phyloP scores from a whole-genome alignment of 2,329 filamentous ascomycete genomes.

The Trichophyton benhamiae region DNA sequence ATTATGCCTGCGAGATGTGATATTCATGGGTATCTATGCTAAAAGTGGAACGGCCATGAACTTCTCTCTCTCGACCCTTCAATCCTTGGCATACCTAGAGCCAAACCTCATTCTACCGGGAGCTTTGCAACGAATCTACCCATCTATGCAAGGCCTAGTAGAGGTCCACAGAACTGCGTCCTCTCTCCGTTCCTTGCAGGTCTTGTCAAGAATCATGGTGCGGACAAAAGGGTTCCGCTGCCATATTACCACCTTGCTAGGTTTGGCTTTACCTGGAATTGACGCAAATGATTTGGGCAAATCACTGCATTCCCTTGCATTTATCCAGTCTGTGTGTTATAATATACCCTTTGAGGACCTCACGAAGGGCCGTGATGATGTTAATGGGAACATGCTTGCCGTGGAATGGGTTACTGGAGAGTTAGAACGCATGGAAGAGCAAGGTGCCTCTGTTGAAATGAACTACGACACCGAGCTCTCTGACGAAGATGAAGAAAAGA shows the following conservation, averaged over 20 bases:
- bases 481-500: slow-evolving; percentile 75
- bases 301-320: slow-evolving; percentile 84
- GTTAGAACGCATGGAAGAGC: slow-evolving; percentile 83
- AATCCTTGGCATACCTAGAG: slow-evolving; percentile 80
- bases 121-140: slow-evolving; percentile 89
- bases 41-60: slow-evolving; percentile 88
- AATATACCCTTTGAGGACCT: slow-evolving; percentile 87
- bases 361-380: slow-evolving; percentile 52
- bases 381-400: slow-evolving; percentile 64
- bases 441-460: slow-evolving; percentile 72
- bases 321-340: slow-evolving; percentile 91
- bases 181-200: slow-evolving; percentile 79
- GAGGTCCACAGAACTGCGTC: slow-evolving; percentile 95
- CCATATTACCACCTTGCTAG: slow-evolving; percentile 87
- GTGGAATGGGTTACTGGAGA: slow-evolving; percentile 90
- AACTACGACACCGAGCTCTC: slow-evolving; percentile 72
- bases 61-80: slow-evolving; percentile 80
- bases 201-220: slow-evolving; percentile 82
- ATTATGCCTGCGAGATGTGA: slow-evolving; percentile 74
- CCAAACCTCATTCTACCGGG: slow-evolving; percentile 85
- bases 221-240: slow-evolving; percentile 92
- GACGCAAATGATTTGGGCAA: slow-evolving; percentile 97
- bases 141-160: slow-evolving; percentile 87
- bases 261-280: slow-evolving; percentile 82
- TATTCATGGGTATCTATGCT: slow-evolving; percentile 95